Evolutionary conservation across 495 filamentous ascomycete genomes (phyloP), one percentile per base, ranked within the genome.

Genomic region (Glarea lozoyensis): DNA sequence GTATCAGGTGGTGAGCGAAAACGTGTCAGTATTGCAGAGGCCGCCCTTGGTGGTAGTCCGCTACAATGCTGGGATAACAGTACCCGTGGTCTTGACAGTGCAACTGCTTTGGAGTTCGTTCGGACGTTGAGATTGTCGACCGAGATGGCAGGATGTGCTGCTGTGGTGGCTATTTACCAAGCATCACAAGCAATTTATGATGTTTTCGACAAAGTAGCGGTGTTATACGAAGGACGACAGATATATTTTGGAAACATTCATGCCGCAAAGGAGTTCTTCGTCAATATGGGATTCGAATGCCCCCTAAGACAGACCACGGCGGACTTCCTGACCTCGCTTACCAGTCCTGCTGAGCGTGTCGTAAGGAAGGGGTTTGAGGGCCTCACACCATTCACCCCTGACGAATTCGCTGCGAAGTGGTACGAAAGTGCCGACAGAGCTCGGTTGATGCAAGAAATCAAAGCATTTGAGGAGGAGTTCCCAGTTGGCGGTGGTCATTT

Each of bases 31-130:
- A 89, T 92, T 50, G 79, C 84, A 2, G 86, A 92, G 50, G 71
- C 70, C 17, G 72, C 73, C 5, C 63, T 88, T 17, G 79, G 76
- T 32, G 70, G 71, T 6, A 73, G 73, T 17, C 78, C 82, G 0
- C 59, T 93, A 10, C 82, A 86, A 52, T 88, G 84, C 65, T 93
- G 86, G 86, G 86, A 92, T 53, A 85, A 86, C 61, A 84, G 76
- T 46, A 90, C 86, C 4, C 69, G 86, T 59, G 86, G 86, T 48
- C 59, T 93, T 18, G 86, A 93, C 55, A 82, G 76, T 43, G 79
- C 83, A 45, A 90, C 82, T 19, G 86, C 86, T 29, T 61, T 90
- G n/a, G 82, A 89, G 54, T 93, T 89, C 40, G 75, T 78, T 46
- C 79, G 74, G 58, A 81, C 76, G 3, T 56, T 93, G 15, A 70